These are phyloP conservation scores for Ustilaginoidea virens DNA, from an alignment of 2,329 filamentous ascomycete genomes.

Conservation along the genomic window DNA sequence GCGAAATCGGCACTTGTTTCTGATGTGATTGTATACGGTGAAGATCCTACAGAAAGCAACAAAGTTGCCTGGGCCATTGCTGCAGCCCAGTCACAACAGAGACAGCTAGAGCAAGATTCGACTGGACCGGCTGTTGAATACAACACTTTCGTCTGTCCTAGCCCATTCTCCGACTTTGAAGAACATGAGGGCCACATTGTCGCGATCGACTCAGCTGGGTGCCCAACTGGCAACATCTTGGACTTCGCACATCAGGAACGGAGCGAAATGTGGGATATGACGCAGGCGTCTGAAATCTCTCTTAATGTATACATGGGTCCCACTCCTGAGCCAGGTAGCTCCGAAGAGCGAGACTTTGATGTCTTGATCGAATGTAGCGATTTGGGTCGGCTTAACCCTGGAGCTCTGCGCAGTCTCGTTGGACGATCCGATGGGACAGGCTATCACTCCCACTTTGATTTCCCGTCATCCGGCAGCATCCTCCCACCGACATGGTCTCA, in stretches of 20 bases:
- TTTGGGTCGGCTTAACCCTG: constrained; percentile 58
- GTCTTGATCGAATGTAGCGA: constrained; percentile 83
- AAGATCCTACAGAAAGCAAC: constrained; percentile 44
- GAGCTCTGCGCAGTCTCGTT: constrained; percentile 47
- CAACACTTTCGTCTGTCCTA: constrained; percentile 66
- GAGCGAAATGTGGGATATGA: constrained; percentile 87
- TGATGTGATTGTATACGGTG: constrained; percentile 85
- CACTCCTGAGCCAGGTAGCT: constrained; percentile 53
- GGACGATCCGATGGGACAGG: constrained; percentile 32
- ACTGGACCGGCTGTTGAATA: constrained; percentile 46
- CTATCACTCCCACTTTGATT: constrained; percentile 38
- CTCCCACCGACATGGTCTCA: constrained; percentile 73
- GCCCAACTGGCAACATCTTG: constrained; percentile 59
- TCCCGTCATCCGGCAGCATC: constrained; percentile 89
- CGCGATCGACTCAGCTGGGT: constrained; percentile 56
- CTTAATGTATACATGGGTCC: constrained; percentile 83
- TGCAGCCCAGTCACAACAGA: constrained; percentile 62
- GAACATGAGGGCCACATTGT: constrained; percentile 53
- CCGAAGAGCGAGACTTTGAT: constrained; percentile 54
- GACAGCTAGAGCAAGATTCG: constrained; percentile 43
- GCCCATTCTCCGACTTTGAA: constrained; percentile 58
- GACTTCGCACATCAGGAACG: constrained; percentile 87
- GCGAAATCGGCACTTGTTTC: constrained; percentile 78
- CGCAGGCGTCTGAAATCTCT: constrained; percentile 73
- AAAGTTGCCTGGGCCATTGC: constrained; percentile 56